Conservation (phyloP, 2,329 filamentous ascomycete genomes). For the Elsinoe batatas region DNA sequence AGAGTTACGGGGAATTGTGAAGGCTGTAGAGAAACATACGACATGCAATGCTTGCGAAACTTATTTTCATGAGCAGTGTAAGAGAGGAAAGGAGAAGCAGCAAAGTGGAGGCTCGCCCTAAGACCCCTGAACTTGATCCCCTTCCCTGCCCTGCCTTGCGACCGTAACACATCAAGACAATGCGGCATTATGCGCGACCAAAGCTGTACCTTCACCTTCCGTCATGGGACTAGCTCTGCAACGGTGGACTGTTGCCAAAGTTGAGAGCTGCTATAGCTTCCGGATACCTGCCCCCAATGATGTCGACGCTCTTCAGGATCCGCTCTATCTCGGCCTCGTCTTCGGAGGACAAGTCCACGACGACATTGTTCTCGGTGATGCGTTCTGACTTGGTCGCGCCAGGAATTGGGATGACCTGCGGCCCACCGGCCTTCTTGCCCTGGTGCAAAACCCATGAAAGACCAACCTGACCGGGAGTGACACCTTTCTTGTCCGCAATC, state of each 20-base stretch:
- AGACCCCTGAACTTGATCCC: neutral
- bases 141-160: neutral
- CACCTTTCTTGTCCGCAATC: conserved; percentile 49
- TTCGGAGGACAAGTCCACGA: conserved; percentile 35
- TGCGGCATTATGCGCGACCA: neutral
- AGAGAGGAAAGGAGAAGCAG: neutral
- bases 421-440: conserved; percentile 34
- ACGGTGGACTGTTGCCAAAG: conserved; percentile 23
- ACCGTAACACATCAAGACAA: neutral
- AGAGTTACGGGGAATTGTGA: no score
- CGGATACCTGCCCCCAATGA: conserved; percentile 35
- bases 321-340: conserved; percentile 43
- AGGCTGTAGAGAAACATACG: no score
- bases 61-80: neutral
- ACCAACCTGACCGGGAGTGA: conserved; percentile 38
- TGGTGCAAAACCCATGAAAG: conserved; percentile 40
- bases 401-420: conserved; percentile 35
- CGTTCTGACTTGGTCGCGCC: conserved; percentile 30
- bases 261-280: conserved; percentile 17
- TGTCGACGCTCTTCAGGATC: conserved; percentile 38
- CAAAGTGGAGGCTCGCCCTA: neutral
- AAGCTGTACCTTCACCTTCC: conserved; percentile 7
- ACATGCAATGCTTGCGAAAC: neutral
- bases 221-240: conserved; percentile 14
- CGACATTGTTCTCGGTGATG: conserved; percentile 32